phyloP scores from a whole-genome alignment of 805 yeast genomes.

The Saccharomycopsis javanensis region DNA sequence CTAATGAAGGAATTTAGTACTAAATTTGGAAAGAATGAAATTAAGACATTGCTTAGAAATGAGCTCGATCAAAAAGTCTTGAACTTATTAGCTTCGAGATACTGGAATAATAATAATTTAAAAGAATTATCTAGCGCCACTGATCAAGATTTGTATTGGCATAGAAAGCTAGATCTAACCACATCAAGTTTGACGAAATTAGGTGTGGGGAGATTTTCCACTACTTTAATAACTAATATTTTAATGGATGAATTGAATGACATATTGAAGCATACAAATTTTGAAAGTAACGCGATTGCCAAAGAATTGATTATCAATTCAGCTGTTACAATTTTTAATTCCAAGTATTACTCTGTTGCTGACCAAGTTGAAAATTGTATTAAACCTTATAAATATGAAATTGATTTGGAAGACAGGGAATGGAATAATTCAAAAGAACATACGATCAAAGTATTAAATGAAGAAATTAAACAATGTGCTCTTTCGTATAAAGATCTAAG shows the following conservation, averaged over 20 bases:
- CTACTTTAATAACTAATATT: constrained; percentile 72
- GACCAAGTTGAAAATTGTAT: constrained; percentile 98
- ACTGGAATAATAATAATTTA: constrained; percentile 73
- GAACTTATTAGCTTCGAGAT: constrained; percentile 78
- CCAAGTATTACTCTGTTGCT: constrained; percentile 82
- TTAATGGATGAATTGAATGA: constrained; percentile 68
- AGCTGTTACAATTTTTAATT: constrained; percentile 65
- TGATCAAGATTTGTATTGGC: constrained; percentile 77
- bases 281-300: constrained; percentile 81
- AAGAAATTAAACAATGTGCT: constrained; percentile 79
- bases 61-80: constrained; percentile 84
- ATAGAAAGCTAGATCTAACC: constrained; percentile 72
- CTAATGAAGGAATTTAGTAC: constrained; percentile 81
- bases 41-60: constrained; percentile 66
- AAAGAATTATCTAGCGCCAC: constrained; percentile 46
- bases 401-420: constrained; percentile 91
- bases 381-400: constrained; percentile 95
- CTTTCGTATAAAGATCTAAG: constrained; percentile 49
- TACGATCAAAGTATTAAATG: constrained; percentile 60
- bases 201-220: constrained; percentile 88
- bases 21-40: constrained; percentile 72
- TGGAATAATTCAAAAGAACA: constrained; percentile 80
- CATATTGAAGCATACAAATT: constrained; percentile 62
- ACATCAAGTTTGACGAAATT: constrained; percentile 79
- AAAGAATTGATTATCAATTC: constrained; percentile 75